Percentiles rank a stretch among this genome's conserved stretches.
These are phyloP conservation scores for Solanum hybrid DNA, from an alignment of 305 asterid genomes.

Conservation along the genomic window DNA sequence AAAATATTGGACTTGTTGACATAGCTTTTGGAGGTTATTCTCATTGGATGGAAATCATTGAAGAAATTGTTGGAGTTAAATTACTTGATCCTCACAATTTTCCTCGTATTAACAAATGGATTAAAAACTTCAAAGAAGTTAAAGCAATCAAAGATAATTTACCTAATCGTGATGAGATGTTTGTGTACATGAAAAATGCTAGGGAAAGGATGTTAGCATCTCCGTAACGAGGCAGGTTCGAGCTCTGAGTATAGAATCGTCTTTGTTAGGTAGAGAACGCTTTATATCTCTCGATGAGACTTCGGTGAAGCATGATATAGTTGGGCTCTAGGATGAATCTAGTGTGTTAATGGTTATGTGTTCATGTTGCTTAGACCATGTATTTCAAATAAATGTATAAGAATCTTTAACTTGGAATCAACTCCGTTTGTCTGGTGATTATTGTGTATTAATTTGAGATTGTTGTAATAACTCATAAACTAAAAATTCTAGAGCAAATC, in stretches of 20 bases:
- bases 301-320: background rate
- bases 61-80: conserved; percentile 20
- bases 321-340: background rate
- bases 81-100: conserved; percentile 16
- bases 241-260: background rate
- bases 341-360: background rate
- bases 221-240: background rate
- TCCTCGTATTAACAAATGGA: conserved; percentile 30
- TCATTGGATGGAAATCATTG: conserved; percentile 12
- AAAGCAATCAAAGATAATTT: conserved; percentile 17
- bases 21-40: conserved; percentile 28
- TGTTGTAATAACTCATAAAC: background rate
- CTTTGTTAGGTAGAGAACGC: fast-evolving
- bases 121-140: conserved; percentile 22
- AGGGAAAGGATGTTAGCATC: background rate
- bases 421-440: background rate
- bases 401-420: background rate
- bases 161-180: conserved; percentile 7
- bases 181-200: background rate
- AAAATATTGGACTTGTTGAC: conserved; percentile 35
- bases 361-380: background rate
- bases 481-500: background rate
- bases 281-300: background rate
- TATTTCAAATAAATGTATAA: background rate
- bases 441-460: background rate